Percentiles rank a stretch among this genome's conserved stretches.
phyloP scores from a whole-genome alignment of 768 basidiomycete genomes.

The Trametes coccinea region DNA sequence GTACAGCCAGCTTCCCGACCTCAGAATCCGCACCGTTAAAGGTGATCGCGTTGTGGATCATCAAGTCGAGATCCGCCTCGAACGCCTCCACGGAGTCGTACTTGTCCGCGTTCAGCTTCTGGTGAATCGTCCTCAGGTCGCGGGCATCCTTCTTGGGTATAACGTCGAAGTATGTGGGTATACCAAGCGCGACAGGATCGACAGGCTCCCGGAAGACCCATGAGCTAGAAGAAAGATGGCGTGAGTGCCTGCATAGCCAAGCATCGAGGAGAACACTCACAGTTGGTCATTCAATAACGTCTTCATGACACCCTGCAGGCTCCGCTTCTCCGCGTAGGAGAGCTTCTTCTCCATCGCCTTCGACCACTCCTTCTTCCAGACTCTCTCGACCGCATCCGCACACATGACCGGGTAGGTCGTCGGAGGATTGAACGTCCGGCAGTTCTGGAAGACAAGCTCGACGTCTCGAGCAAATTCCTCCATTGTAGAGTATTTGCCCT shows the following conservation, averaged over 20 bases:
- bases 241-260: background rate
- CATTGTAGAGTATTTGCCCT: conserved; percentile 74
- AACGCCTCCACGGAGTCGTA: conserved; percentile 78
- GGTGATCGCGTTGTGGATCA: conserved; percentile 84
- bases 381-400: conserved; percentile 72
- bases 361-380: conserved; percentile 85
- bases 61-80: conserved; percentile 82
- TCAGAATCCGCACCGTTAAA: conserved; percentile 87
- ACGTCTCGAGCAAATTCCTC: conserved; percentile 80
- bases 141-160: conserved; percentile 85
- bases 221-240: conserved; percentile 43
- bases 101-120: conserved; percentile 79
- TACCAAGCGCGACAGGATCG: conserved; percentile 79
- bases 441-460: conserved; percentile 84
- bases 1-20: conserved; percentile 64
- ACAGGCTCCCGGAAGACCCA: conserved; percentile 84
- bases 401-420: conserved; percentile 71
- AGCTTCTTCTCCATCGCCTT: conserved; percentile 74
- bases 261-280: conserved; percentile 42
- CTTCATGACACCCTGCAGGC: conserved; percentile 68
- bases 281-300: conserved; percentile 66
- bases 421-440: conserved; percentile 88
- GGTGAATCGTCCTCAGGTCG: conserved; percentile 80
- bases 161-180: conserved; percentile 87
- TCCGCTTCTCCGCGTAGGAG: conserved; percentile 76